These are phyloP conservation scores for Butyriboletus loyo DNA, from an alignment of 768 basidiomycete species.

Conservation along the genomic window DNA sequence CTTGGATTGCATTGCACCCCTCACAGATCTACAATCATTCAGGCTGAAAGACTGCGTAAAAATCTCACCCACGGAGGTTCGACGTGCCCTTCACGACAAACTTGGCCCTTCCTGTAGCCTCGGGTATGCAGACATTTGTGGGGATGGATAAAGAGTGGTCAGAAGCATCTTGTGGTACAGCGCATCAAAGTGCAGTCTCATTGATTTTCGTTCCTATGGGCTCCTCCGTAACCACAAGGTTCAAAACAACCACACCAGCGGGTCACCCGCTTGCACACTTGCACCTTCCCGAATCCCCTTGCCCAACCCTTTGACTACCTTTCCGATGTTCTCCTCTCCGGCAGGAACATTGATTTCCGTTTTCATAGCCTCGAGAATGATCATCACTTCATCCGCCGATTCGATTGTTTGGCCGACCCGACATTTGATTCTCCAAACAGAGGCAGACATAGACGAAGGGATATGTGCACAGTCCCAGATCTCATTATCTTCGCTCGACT, in stretches of 20 bases:
- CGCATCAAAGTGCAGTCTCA: not conserved
- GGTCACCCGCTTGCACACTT: conserved; percentile 46
- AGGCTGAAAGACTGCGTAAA: not conserved
- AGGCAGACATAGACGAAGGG: conserved; percentile 41
- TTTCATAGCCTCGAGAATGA: conserved; percentile 67
- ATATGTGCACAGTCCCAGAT: conserved; percentile 5
- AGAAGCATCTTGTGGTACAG: not conserved
- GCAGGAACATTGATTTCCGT: conserved; percentile 52
- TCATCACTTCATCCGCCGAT: conserved; percentile 40
- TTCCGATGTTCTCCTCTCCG: conserved; percentile 45
- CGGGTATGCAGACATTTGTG: not conserved
- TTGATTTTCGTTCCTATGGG: not conserved
- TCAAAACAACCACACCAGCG: conserved; percentile 34
- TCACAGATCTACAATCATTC: not conserved
- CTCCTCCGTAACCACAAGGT: no score
- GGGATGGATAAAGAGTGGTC: conserved; percentile 10
- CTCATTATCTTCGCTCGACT: conserved; percentile 1
- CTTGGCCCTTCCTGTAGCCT: not conserved
- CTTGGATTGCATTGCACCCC: not conserved
- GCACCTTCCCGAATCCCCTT: conserved; percentile 43
- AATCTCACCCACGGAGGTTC: not conserved
- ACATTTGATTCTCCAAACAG: conserved; percentile 51
- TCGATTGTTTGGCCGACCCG: conserved; percentile 40
- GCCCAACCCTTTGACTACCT: conserved; percentile 38
- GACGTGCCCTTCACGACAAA: not conserved